Evolutionary conservation across 2,329 filamentous ascomycete species (phyloP).

Genomic region (Alternaria solani): DNA sequence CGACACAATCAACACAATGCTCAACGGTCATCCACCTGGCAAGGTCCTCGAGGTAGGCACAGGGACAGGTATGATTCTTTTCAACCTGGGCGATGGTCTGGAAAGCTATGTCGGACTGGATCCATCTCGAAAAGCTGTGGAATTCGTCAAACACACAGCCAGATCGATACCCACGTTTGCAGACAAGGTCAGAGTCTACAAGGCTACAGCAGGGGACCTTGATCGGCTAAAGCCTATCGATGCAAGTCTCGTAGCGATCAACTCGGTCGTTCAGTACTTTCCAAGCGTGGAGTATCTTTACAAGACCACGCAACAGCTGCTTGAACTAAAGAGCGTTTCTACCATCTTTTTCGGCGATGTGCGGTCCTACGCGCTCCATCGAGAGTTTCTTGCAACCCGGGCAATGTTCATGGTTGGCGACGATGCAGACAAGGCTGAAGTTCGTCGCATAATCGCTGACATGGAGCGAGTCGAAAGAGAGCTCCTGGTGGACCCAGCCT

Average conservation of each 20-base stretch:
- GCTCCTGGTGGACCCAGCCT: constrained; percentile 16
- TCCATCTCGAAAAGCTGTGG: constrained; percentile 6
- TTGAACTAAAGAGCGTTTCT: background rate
- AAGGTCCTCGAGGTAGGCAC: constrained; percentile 17
- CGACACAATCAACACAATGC: constrained; percentile 14
- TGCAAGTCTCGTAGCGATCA: constrained; percentile 5
- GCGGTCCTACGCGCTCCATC: constrained; percentile 9
- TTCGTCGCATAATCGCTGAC: constrained; percentile 7
- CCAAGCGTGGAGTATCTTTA: constrained; percentile 20
- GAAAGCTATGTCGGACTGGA: constrained; percentile 13
- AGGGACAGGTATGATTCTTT: constrained; percentile 21
- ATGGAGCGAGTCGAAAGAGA: constrained; percentile 8
- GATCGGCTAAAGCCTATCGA: background rate
- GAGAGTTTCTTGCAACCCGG: constrained; percentile 9
- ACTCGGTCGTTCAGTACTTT: constrained; percentile 22
- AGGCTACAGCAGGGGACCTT: background rate
- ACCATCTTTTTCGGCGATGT: constrained; percentile 17
- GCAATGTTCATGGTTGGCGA: constrained; percentile 7
- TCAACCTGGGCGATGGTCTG: constrained; percentile 13
- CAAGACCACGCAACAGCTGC: background rate
- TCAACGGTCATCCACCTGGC: background rate
- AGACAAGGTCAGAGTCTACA: constrained; percentile 3
- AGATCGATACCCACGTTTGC: constrained; percentile 8
- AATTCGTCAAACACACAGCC: constrained; percentile 7
- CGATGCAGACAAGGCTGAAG: background rate